Base-by-base conservation (phyloP, 2,329 filamentous ascomycete genomes). In the Gaeumannomyces tritici region DNA sequence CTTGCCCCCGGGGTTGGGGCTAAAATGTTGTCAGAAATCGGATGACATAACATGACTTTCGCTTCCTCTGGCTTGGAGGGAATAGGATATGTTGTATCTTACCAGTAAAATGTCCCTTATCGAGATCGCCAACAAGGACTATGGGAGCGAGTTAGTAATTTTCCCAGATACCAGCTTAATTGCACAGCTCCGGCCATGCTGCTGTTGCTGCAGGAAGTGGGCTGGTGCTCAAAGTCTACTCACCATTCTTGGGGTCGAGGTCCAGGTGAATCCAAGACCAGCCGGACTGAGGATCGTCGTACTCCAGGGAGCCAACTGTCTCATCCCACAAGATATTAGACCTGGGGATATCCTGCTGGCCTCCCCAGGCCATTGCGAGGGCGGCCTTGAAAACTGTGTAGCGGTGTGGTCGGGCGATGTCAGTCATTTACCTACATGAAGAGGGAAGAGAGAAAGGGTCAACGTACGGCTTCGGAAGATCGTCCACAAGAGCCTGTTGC, bases 401-500 rank as follows among this genome's bases (percentile, higher is more conserved):
- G 31, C 0, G 24, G 27, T 3, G 33, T 27, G 33, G 21, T 35
- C 26, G 7, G 21, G 6, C 1, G 5, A 35, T 31, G 24, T 42
- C n/a, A 31, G 57, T 4, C 4, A n/a, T n/a, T n/a, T n/a, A n/a
- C n/a, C n/a, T n/a, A n/a, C n/a, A n/a, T n/a, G 56, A 18, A 15
- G 11, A 18, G 31, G 15, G 31, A 31, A 28, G 27, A 59, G 11
- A 21, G 29, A 7, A 26, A 35, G 5, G 15, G 29, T 35, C 24
- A 55, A 61, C 51, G n/a, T 61, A 61, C 58, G 47, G 35, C 58
- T 51, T 13, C 28, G 26, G 21, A 60, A 60, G 12, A 60, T 51
- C 11, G 28, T 24, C 58, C 58, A 60, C 1, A 60, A 15, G 13
- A 60, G 12, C 35, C 47, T 35, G 5, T 35, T 47, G 35, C 47